Evolutionary conservation across 345 rosid genomes (phyloP).

Genomic region (Brassica nigra): DNA sequence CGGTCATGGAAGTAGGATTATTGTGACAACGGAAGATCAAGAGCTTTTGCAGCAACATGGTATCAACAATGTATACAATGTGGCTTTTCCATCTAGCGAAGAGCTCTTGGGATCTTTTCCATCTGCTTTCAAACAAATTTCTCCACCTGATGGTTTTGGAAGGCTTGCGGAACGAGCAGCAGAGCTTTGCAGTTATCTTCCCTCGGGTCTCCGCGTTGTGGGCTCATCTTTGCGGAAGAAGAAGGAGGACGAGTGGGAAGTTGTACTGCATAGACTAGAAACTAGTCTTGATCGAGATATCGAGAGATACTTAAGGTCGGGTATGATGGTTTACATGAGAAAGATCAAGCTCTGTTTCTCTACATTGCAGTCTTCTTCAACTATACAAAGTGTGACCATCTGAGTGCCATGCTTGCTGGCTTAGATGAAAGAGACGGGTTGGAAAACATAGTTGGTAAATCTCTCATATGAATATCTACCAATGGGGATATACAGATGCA

Average conservation of each 20-base stretch:
- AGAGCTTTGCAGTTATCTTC: not conserved
- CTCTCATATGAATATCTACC: conserved; percentile 16
- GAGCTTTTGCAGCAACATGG: too few species aligned
- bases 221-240: not conserved
- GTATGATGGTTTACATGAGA: not conserved
- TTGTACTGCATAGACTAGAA: not conserved
- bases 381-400: not conserved
- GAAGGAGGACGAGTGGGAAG: not conserved
- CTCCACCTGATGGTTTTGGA: not conserved
- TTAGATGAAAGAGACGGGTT: not conserved
- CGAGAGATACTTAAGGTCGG: not conserved
- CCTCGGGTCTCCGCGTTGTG: not conserved
- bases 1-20: not conserved
- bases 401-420: not conserved
- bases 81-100: not conserved
- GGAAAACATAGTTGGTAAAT: not conserved
- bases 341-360: not conserved
- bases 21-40: too few species aligned
- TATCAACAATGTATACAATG: not conserved
- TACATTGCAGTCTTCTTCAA: not conserved
- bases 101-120: not conserved
- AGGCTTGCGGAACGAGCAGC: not conserved
- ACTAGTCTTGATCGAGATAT: not conserved
- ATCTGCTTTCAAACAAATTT: not conserved
- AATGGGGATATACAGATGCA: not conserved